These are phyloP conservation scores for Nemania abortiva DNA, from an alignment of 2,329 filamentous ascomycete species.

Conservation along the genomic window DNA sequence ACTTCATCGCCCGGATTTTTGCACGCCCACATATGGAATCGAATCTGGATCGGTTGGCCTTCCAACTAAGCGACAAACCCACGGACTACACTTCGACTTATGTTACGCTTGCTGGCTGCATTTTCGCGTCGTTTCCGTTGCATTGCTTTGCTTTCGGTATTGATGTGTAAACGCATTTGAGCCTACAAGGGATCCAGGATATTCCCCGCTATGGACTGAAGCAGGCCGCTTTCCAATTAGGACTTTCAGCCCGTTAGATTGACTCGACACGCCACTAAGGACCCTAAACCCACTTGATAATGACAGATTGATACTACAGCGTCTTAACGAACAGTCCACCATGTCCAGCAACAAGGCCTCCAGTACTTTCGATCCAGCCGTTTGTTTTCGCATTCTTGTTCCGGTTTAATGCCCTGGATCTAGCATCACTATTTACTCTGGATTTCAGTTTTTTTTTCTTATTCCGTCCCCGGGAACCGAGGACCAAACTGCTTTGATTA, in stretches of 20 bases:
- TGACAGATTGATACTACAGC: constrained; percentile 6
- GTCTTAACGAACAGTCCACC: neutral
- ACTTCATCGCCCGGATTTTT: constrained; percentile 12
- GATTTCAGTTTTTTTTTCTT: constrained; percentile 29
- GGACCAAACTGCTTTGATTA: constrained; percentile 30
- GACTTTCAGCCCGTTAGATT: neutral
- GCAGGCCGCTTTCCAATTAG: constrained; percentile 30
- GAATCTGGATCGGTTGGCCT: constrained; percentile 39
- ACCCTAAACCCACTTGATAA: neutral
- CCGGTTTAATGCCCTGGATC: constrained; percentile 21
- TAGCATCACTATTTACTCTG: neutral
- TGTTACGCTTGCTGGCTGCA: constrained; percentile 10
- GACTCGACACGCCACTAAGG: neutral
- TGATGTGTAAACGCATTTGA: constrained; percentile 18
- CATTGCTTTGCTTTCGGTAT: constrained; percentile 37
- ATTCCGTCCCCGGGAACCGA: constrained; percentile 18
- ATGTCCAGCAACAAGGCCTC: constrained; percentile 1
- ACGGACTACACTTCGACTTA: constrained; percentile 4
- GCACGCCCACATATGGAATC: constrained; percentile 29
- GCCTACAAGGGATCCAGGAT: neutral
- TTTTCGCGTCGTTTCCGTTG: constrained; percentile 41
- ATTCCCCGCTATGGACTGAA: neutral
- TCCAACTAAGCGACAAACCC: constrained; percentile 14
- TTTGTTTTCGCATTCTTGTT: constrained; percentile 8
- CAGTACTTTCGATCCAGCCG: neutral